Evolutionary conservation across 805 yeast genomes (phyloP).

Genomic region (Candida verbasci): DNA sequence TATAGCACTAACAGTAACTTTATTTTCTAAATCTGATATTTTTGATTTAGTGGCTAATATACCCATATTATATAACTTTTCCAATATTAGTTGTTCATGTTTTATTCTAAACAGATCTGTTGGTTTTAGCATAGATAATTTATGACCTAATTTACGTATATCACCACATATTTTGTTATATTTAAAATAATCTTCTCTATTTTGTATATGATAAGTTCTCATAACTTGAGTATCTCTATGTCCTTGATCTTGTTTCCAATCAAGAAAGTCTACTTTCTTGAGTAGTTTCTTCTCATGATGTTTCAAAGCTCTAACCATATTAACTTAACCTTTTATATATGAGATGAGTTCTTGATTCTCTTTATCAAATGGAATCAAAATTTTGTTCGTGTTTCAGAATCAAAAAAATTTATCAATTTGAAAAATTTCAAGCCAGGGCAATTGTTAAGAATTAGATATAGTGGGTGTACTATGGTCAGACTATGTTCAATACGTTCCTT

Average conservation of each 20-base stretch:
- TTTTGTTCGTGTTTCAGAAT: background rate
- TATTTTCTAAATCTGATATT: conserved; percentile 87
- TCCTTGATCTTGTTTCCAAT: conserved; percentile 95
- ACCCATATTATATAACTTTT: conserved; percentile 87
- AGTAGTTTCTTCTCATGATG: conserved; percentile 93
- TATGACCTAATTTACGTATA: conserved; percentile 80
- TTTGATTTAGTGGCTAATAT: conserved; percentile 82
- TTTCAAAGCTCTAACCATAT: conserved; percentile 82
- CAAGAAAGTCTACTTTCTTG: conserved; percentile 92
- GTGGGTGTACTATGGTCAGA: background rate
- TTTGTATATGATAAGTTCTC: conserved; percentile 89
- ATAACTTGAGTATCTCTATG: conserved; percentile 96
- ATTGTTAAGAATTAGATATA: too few relatives aligned
- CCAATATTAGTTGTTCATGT: conserved; percentile 84
- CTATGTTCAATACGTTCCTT: conserved; percentile 11
- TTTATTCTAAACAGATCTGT: conserved; percentile 81
- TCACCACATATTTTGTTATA: conserved; percentile 93
- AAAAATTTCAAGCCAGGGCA: too few relatives aligned
- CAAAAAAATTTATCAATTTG: conserved; percentile 1
- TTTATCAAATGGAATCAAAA: background rate
- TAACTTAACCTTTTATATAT: background rate
- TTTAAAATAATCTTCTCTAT: conserved; percentile 92
- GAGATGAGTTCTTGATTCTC: conserved; percentile 3
- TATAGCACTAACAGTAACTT: conserved; percentile 85
- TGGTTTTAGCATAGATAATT: conserved; percentile 78